Evolutionary conservation across 1,139 yeast species (phyloP), one percentile per base, ranked within the genome.

Genomic region (Candida sanyaensis): DNA sequence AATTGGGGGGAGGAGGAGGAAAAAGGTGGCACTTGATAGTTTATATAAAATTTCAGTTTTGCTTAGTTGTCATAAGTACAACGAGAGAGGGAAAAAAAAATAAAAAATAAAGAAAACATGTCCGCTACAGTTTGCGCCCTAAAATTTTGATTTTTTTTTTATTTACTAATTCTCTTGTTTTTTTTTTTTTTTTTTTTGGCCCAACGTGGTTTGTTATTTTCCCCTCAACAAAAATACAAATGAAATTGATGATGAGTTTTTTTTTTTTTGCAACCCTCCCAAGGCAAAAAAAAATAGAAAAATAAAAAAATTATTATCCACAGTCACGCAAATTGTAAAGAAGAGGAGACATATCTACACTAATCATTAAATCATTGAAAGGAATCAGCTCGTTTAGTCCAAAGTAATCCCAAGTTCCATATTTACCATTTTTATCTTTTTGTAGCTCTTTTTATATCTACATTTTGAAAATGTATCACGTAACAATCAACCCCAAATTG

Each of bases 41-140:
- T 29, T 10, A 34, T 42, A 9, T 13, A 27, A 41, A 17, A 10
- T 23, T 6, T 24, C 21, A 28, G 26, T 11, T 42, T 26, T 41
- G 23, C 37, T 24, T 36, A 45, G 39, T 43, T 48, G 50, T 33
- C 27, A 13, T 3, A 34, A 21, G 23, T 21, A 13, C 8, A 34
- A 34, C 26, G 8, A 26, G 10, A 21, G 17, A 17, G 9, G 9
- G 13, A 12, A 33, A 11, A 34, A 21, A 34, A 34, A 34, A 34
- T 21, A n/a, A n/a, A n/a, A n/a, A 17, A 12, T n/a, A n/a, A 21
- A 34, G 13, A 12, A 31, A 31, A 31, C 7, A 21, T 34, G 11
- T 34, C 38, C 38, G 27, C 9, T 21, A n/a, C n/a, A 27, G 27
- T 17, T 34, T 34, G 27, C 38, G 38, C 21, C 38, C 23, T 21